Conservation (phyloP, 306 rosid species). For the Trichosanthes cucumerina region DNA sequence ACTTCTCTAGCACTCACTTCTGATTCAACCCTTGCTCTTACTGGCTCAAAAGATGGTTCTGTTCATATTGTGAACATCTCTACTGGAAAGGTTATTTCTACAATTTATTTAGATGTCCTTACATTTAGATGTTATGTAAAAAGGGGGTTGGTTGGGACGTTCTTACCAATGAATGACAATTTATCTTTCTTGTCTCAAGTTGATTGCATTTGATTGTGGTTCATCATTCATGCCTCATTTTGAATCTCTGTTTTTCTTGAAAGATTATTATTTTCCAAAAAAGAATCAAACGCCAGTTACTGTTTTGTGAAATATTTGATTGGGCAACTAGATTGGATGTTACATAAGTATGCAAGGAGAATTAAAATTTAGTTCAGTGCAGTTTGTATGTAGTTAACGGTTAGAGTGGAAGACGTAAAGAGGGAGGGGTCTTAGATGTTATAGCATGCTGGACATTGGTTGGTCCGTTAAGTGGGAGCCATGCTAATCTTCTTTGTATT, state of each 20-base stretch:
- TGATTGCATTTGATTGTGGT: background rate
- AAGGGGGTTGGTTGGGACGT: background rate
- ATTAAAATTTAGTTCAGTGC: background rate
- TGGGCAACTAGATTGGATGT: background rate
- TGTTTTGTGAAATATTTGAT: background rate
- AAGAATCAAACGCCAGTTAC: background rate
- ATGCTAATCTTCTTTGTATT: too few relatives aligned
- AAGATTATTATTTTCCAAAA: background rate
- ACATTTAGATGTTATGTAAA: background rate
- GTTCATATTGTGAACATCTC: constrained; percentile 60
- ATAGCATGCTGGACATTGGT: background rate
- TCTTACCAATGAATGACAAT: background rate
- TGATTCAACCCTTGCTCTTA: constrained; percentile 55
- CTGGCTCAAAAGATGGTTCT: constrained; percentile 85
- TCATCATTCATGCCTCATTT: background rate
- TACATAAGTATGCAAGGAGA: background rate
- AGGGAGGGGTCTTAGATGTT: background rate
- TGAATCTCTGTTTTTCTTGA: background rate
- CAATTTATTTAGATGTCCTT: background rate
- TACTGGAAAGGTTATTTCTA: constrained; percentile 55
- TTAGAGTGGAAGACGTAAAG: background rate
- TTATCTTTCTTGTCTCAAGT: constrained; percentile 1
- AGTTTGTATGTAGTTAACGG: background rate
- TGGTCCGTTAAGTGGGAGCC: too few relatives aligned
- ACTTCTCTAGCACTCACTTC: constrained; percentile 74